Evolutionary conservation across 164 flowering plant genomes (phyloP).

Genomic region (Macadamia tetraphylla): DNA sequence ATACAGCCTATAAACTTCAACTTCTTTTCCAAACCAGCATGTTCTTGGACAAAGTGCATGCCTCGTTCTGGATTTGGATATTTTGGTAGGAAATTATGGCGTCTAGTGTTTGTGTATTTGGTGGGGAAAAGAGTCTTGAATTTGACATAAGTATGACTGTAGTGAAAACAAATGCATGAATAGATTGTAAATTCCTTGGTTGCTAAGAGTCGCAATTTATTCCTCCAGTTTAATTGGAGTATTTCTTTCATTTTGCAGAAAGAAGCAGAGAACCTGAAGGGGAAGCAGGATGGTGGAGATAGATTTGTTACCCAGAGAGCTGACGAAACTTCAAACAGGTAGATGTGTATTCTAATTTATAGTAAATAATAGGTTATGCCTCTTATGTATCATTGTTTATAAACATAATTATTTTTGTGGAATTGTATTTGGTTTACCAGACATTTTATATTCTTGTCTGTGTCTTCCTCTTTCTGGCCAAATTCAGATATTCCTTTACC

Average conservation of each 20-base stretch:
- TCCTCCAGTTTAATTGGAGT: neutral
- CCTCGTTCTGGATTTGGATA: neutral
- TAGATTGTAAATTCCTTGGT: neutral
- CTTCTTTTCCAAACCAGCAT: neutral
- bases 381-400: no score
- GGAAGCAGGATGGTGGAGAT: conserved; percentile 23
- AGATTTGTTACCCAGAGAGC: conserved; percentile 16
- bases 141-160: neutral
- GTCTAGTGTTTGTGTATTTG: neutral
- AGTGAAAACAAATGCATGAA: neutral
- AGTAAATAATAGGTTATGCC: no score
- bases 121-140: neutral
- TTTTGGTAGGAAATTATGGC: neutral
- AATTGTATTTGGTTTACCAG: no score
- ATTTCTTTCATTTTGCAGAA: conserved; percentile 31
- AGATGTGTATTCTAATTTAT: neutral
- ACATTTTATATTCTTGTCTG: no score
- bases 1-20: neutral
- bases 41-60: neutral
- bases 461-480: no score
- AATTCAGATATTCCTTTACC: no score
- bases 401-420: no score
- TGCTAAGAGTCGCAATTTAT: neutral
- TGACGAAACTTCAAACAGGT: conserved; percentile 49
- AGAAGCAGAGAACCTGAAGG: conserved; percentile 45